These are phyloP conservation scores for Rhypophila decipiens DNA, from an alignment of 495 filamentous ascomycete species.

Conservation along the genomic window DNA sequence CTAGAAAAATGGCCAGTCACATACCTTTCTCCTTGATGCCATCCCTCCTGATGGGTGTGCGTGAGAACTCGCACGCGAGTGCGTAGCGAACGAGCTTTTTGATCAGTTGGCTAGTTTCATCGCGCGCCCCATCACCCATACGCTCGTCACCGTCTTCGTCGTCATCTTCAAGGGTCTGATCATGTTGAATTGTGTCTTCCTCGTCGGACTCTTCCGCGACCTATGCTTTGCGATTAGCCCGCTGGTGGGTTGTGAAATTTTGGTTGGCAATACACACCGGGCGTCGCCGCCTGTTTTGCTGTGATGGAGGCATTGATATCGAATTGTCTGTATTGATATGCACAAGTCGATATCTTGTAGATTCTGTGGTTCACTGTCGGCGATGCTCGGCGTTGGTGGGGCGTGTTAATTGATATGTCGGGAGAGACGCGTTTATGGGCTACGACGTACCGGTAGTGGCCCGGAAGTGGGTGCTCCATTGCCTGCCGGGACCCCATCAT, in stretches of 20 bases:
- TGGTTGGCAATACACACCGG: background rate
- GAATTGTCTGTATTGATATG: background rate
- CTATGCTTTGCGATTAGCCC: background rate
- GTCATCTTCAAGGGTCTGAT: constrained; percentile 7
- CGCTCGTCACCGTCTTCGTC: constrained; percentile 32
- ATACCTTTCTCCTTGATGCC: constrained; percentile 72
- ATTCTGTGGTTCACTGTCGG: background rate
- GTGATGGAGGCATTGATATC: background rate
- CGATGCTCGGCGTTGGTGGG: constrained; percentile 1
- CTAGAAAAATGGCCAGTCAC: background rate
- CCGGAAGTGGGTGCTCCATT: too few relatives aligned
- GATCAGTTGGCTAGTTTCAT: constrained; percentile 52
- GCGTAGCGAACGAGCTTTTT: constrained; percentile 92
- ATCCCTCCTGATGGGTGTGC: constrained; percentile 65
- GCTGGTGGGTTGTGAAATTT: too few relatives aligned
- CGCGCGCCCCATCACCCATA: constrained; percentile 29
- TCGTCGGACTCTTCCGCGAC: constrained; percentile 20
- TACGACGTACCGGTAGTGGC: too few relatives aligned
- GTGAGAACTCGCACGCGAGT: constrained; percentile 79
- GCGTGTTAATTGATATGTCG: background rate
- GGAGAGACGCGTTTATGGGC: constrained; percentile 8
- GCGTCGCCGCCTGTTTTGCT: constrained; percentile 3
- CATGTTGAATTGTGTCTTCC: constrained; percentile 8
- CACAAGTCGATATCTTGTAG: background rate
- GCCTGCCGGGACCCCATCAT: too few relatives aligned